Conservation (phyloP, 805 yeast species). For the Wickerhamomyces hampshirensis region DNA sequence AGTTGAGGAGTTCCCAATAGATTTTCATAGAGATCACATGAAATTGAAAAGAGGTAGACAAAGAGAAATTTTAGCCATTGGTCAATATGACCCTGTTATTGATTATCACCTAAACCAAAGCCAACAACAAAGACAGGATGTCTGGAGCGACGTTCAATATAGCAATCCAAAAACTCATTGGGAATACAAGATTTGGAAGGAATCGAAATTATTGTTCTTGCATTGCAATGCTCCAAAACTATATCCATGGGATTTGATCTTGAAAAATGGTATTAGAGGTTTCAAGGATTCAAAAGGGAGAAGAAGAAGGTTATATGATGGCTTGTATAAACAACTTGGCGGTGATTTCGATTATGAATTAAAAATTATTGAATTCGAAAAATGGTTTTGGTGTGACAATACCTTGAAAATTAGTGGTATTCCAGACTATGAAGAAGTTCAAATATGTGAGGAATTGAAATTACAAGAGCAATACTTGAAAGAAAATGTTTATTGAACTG, state of each 20-base stretch:
- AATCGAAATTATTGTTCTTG: slow-evolving; percentile 12
- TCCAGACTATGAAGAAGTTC: slow-evolving; percentile 23
- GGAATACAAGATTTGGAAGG: slow-evolving; percentile 13
- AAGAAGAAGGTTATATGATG: slow-evolving; percentile 12
- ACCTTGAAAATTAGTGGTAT: slow-evolving; percentile 29
- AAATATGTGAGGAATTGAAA: slow-evolving; percentile 33
- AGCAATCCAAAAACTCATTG: slow-evolving; percentile 10
- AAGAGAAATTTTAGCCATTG: slow-evolving; percentile 25
- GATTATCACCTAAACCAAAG: slow-evolving; percentile 12
- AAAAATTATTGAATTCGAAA: slow-evolving; percentile 4
- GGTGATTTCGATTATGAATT: slow-evolving; percentile 11
- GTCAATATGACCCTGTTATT: slow-evolving; percentile 31
- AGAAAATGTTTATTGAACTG: slow-evolving; percentile 9
- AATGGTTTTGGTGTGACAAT: slow-evolving; percentile 18
- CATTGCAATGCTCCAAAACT: slow-evolving; percentile 17
- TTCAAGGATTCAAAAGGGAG: slow-evolving; percentile 4
- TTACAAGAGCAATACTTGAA: slow-evolving; percentile 32
- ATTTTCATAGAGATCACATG: slow-evolving; percentile 9
- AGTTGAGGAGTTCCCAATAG: slow-evolving; percentile 23
- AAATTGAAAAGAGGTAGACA: slow-evolving; percentile 20
- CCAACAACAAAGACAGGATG: slow-evolving; percentile 1
- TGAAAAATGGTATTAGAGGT: slow-evolving; percentile 3
- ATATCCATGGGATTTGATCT: slow-evolving; percentile 8
- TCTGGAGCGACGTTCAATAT: slow-evolving; percentile 7
- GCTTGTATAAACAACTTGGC: slow-evolving; percentile 3